phyloP scores from a whole-genome alignment of 1,284 basidiomycete genomes.

The Takashimella koratensis region DNA sequence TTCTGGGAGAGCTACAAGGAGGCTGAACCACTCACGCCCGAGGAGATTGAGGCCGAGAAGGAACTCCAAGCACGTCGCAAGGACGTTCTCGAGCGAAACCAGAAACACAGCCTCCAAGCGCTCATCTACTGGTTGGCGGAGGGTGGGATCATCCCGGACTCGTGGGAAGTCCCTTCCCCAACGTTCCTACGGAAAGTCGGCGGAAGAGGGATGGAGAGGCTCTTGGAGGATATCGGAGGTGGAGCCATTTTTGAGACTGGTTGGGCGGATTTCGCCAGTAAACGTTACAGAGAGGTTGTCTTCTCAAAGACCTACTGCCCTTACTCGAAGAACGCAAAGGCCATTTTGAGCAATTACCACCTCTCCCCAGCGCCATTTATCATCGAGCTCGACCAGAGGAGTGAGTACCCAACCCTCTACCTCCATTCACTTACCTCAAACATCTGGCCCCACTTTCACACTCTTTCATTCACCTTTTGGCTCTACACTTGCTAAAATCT shows the following conservation, averaged over 20 bases:
- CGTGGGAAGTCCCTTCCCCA: slow-evolving; percentile 25
- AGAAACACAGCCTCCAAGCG: slow-evolving; percentile 19
- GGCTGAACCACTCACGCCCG: slow-evolving; percentile 16
- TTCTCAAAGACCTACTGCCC: slow-evolving; percentile 50
- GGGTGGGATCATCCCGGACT: slow-evolving; percentile 35
- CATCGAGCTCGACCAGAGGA: slow-evolving; percentile 48
- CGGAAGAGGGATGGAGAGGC: slow-evolving; percentile 27
- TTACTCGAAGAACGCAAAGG: slow-evolving; percentile 45
- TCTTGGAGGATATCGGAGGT: slow-evolving; percentile 24
- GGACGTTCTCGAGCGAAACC: slow-evolving; percentile 28
- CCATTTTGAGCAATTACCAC: slow-evolving; percentile 36
- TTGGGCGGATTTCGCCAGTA: slow-evolving; percentile 37
- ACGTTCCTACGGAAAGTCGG: slow-evolving; percentile 23
- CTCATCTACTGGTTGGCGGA: slow-evolving; percentile 42
- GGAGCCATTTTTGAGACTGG: slow-evolving; percentile 28
- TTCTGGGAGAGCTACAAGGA: slow-evolving; percentile 33
- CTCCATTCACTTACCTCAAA: not conserved
- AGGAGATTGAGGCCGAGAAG: slow-evolving; percentile 22
- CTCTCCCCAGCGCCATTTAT: slow-evolving; percentile 40
- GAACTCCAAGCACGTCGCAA: slow-evolving; percentile 17
- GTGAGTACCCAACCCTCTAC: slow-evolving; percentile 28
- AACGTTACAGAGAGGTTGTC: slow-evolving; percentile 34
- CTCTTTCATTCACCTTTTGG: not conserved
- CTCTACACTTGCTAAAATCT: not conserved
- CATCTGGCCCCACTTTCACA: not conserved